Conservation (phyloP, 768 basidiomycete species). For the Glaciozyma antarctica region DNA sequence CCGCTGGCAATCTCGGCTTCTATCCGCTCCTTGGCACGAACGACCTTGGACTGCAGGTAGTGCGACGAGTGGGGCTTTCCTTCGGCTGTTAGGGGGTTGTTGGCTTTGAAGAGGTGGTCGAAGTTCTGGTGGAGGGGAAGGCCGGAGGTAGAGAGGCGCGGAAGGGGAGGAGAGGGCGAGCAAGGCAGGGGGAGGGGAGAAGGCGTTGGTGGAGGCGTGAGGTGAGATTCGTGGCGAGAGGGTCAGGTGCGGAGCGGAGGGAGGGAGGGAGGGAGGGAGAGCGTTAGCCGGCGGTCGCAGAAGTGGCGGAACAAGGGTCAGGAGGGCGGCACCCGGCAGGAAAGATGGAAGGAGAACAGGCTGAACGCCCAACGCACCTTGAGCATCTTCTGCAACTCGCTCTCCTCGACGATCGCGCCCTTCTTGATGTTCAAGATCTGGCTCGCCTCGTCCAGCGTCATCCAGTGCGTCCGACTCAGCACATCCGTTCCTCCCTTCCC, state of each 20-base stretch:
- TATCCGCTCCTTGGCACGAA: slow-evolving; percentile 85
- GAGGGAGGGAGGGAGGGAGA: neutral
- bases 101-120: slow-evolving; percentile 84
- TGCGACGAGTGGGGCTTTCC: slow-evolving; percentile 55
- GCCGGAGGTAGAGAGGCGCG: neutral
- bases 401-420: slow-evolving; percentile 12
- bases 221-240: no score
- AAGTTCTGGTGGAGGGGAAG: slow-evolving; percentile 55
- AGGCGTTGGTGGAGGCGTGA: slow-evolving; percentile 47
- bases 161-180: neutral
- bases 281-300: neutral
- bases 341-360: neutral
- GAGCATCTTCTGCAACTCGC: slow-evolving; percentile 47
- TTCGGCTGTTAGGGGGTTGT: slow-evolving; percentile 47
- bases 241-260: neutral
- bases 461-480: slow-evolving; percentile 71
- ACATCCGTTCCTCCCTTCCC: slow-evolving; percentile 68
- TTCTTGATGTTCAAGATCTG: slow-evolving; percentile 66
- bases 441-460: slow-evolving; percentile 92
- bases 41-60: slow-evolving; percentile 95
- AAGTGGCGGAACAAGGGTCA: neutral
- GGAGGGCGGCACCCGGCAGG: neutral
- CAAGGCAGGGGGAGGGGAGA: neutral
- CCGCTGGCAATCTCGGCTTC: slow-evolving; percentile 58
- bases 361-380: slow-evolving; percentile 49